These are phyloP conservation scores for Leccinum broughii DNA, from an alignment of 768 basidiomycete species.

Conservation along the genomic window DNA sequence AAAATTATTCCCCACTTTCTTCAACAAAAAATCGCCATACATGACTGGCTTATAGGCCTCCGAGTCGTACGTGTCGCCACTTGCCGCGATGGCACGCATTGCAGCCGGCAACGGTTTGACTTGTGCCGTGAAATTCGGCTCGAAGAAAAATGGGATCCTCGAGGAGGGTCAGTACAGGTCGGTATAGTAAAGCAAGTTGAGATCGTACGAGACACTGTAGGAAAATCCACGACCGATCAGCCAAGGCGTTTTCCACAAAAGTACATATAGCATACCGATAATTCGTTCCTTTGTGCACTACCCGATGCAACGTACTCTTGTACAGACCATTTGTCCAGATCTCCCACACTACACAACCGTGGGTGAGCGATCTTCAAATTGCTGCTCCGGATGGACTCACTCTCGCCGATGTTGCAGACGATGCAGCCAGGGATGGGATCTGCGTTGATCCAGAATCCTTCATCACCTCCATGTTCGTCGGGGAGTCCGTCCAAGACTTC, in stretches of 20 bases:
- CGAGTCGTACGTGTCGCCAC: slow-evolving; percentile 15
- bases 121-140: slow-evolving; percentile 78
- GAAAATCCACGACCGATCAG: slow-evolving; percentile 4
- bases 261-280: slow-evolving; percentile 45
- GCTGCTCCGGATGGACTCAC: slow-evolving; percentile 42
- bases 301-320: slow-evolving; percentile 85
- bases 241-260: neutral
- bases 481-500: slow-evolving; percentile 40
- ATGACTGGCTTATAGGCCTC: slow-evolving; percentile 49
- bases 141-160: slow-evolving; percentile 92
- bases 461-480: slow-evolving; percentile 52
- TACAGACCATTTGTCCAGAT: slow-evolving; percentile 89
- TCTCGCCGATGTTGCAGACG: slow-evolving; percentile 92
- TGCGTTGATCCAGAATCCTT: slow-evolving; percentile 78
- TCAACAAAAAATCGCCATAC: slow-evolving; percentile 78
- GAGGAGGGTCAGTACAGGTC: slow-evolving; percentile 5
- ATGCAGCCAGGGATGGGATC: slow-evolving; percentile 82
- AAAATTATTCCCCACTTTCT: slow-evolving; percentile 78
- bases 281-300: slow-evolving; percentile 73
- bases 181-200: neutral
- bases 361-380: slow-evolving; percentile 2
- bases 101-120: slow-evolving; percentile 68
- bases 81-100: slow-evolving; percentile 35
- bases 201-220: slow-evolving; percentile 67
- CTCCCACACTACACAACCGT: slow-evolving; percentile 74